phyloP scores from a whole-genome alignment of 306 rosid species.

The Cucumis melo region DNA sequence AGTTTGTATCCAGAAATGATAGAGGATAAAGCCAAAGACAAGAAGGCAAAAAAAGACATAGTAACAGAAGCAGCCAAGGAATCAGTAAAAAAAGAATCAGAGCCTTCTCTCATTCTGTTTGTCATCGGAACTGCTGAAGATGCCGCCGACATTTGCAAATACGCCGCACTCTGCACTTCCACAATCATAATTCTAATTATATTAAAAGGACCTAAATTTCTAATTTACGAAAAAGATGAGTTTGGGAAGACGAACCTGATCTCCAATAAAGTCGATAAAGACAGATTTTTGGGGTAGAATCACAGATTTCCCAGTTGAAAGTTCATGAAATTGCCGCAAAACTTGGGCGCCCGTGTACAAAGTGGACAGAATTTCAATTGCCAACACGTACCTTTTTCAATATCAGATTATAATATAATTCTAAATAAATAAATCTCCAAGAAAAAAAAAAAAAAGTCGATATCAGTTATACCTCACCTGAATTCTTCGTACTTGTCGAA shows the following conservation, averaged over 20 bases:
- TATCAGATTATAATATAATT: background rate
- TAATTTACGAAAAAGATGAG: too few species aligned
- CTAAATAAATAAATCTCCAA: too few species aligned
- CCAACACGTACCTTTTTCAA: slow-evolving; percentile 46
- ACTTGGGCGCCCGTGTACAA: slow-evolving; percentile 45
- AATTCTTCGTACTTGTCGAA: slow-evolving; percentile 60
- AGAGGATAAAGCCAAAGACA: slow-evolving; percentile 39
- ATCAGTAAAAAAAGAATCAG: slow-evolving; percentile 47
- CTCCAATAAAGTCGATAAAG: slow-evolving; percentile 55
- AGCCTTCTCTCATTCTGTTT: slow-evolving; percentile 46
- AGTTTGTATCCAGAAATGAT: slow-evolving; percentile 53
- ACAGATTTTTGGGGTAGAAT: slow-evolving; percentile 22
- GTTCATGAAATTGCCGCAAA: slow-evolving; percentile 28
- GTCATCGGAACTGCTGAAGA: slow-evolving; percentile 67
- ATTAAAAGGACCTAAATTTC: too few species aligned
- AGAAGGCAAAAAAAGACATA: slow-evolving; percentile 64
- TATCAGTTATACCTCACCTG: slow-evolving; percentile 17
- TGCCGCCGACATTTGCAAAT: slow-evolving; percentile 57
- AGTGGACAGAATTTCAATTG: slow-evolving; percentile 31
- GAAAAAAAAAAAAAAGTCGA: too few species aligned
- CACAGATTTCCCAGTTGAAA: slow-evolving; percentile 23
- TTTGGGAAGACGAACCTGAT: slow-evolving; percentile 28
- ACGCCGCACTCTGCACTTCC: slow-evolving; percentile 44
- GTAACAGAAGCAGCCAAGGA: slow-evolving; percentile 51
- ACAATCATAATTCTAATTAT: too few species aligned